Evolutionary conservation across 768 basidiomycete genomes (phyloP).

Genomic region (Podaxis pistillaris): DNA sequence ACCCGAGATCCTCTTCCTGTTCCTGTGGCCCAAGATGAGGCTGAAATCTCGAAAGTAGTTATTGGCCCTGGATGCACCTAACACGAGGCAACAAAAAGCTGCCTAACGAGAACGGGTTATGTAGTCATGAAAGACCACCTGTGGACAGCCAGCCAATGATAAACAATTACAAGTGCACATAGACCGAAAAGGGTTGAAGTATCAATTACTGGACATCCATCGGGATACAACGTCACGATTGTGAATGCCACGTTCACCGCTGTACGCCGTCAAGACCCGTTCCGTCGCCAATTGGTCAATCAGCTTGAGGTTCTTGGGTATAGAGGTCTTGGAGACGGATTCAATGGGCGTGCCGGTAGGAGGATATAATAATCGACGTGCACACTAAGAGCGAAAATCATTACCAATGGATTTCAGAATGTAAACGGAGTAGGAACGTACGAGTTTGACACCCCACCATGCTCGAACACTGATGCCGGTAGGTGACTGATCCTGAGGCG

Average conservation of each 20-base stretch:
- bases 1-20: no score
- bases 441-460: slow-evolving; percentile 84
- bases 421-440: slow-evolving; percentile 34
- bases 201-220: slow-evolving; percentile 38
- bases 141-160: neutral
- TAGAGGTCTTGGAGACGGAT: slow-evolving; percentile 57
- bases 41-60: no score
- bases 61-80: no score
- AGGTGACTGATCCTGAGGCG: slow-evolving; percentile 38
- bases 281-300: slow-evolving; percentile 77
- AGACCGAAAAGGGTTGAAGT: neutral
- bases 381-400: slow-evolving; percentile 41
- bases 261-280: slow-evolving; percentile 61
- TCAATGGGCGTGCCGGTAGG: slow-evolving; percentile 28
- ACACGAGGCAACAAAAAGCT: no score
- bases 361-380: slow-evolving; percentile 50
- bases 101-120: neutral
- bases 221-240: slow-evolving; percentile 42
- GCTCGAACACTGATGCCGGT: slow-evolving; percentile 64
- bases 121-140: neutral
- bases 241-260: slow-evolving; percentile 41
- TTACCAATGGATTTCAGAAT: neutral
- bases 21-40: no score
- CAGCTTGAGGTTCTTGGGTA: slow-evolving; percentile 54
- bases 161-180: neutral